Percentiles rank a stretch among this genome's conserved stretches.
These are phyloP conservation scores for Elsinoe ampelina DNA, from an alignment of 2,329 filamentous ascomycete genomes.

Conservation along the genomic window DNA sequence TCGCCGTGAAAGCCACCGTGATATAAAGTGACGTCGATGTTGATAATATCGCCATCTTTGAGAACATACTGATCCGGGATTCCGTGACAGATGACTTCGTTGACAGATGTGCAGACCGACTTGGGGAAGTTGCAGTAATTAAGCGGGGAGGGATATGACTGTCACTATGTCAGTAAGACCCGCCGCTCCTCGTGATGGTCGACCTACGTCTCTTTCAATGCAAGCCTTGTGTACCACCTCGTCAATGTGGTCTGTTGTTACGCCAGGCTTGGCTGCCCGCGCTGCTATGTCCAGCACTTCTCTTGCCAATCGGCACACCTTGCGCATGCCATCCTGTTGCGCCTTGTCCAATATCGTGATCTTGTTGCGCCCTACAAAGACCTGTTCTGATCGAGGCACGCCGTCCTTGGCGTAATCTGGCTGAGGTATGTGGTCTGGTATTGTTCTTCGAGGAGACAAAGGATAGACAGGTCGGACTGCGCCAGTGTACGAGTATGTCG, in stretches of 20 bases:
- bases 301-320: conserved; percentile 74
- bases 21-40: conserved; percentile 92
- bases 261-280: conserved; percentile 72
- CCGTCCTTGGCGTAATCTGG: conserved; percentile 87
- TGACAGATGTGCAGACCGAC: conserved; percentile 90
- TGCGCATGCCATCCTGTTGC: conserved; percentile 82
- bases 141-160: conserved; percentile 90
- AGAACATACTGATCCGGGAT: conserved; percentile 87
- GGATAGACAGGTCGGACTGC: conserved; percentile 61
- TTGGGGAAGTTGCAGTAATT: conserved; percentile 98
- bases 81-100: conserved; percentile 97
- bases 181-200: neutral
- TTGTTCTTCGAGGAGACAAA: conserved; percentile 60
- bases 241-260: conserved; percentile 93
- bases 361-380: conserved; percentile 61
- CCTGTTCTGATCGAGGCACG: conserved; percentile 57
- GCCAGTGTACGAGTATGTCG: conserved; percentile 75
- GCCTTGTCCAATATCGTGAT: conserved; percentile 72
- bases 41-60: conserved; percentile 88
- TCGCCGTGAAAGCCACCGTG: conserved; percentile 94
- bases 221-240: conserved; percentile 92
- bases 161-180: conserved; percentile 10
- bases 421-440: conserved; percentile 71
- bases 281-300: conserved; percentile 92
- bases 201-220: conserved; percentile 74